Conservation (phyloP, 257 asterid species). For the Salvia splendens region DNA sequence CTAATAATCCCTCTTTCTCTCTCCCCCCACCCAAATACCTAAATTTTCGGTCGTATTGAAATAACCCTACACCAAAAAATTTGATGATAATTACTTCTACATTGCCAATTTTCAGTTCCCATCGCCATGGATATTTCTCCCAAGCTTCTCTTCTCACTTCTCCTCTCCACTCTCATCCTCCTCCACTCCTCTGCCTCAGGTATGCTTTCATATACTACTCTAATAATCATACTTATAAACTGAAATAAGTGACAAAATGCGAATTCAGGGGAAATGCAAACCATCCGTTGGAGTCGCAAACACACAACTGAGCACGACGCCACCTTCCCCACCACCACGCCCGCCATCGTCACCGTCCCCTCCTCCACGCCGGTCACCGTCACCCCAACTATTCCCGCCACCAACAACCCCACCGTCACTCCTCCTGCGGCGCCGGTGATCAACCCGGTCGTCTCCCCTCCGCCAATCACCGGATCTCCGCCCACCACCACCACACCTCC, state of each 20-base stretch:
- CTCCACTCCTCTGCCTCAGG: constrained; percentile 56
- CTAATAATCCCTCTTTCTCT: constrained; percentile 24
- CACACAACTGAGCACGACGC: constrained; percentile 38
- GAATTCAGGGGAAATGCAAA: constrained; percentile 29
- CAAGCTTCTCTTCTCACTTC: constrained; percentile 35
- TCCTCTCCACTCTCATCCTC: constrained; percentile 42
- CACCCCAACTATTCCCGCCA: constrained; percentile 40
- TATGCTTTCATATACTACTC: neutral
- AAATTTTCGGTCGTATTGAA: constrained; percentile 23
- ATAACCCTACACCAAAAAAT: neutral
- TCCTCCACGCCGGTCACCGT: constrained; percentile 44
- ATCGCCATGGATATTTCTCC: constrained; percentile 46
- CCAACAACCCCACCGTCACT: constrained; percentile 43
- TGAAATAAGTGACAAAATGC: neutral
- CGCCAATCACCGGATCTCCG: constrained; percentile 15
- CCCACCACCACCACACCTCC: constrained; percentile 36
- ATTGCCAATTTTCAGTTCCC: constrained; percentile 25
- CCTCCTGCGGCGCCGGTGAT: constrained; percentile 34
- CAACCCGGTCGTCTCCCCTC: constrained; percentile 23
- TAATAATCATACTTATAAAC: no score
- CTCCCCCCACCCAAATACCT: constrained; percentile 26
- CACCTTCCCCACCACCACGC: constrained; percentile 38
- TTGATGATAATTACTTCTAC: constrained; percentile 19
- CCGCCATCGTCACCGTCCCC: constrained; percentile 47
- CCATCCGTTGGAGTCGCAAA: constrained; percentile 2